Evolutionary conservation across 768 basidiomycete species (phyloP), one percentile per base, ranked within the genome.

Genomic region (Dentipellis fragilis): DNA sequence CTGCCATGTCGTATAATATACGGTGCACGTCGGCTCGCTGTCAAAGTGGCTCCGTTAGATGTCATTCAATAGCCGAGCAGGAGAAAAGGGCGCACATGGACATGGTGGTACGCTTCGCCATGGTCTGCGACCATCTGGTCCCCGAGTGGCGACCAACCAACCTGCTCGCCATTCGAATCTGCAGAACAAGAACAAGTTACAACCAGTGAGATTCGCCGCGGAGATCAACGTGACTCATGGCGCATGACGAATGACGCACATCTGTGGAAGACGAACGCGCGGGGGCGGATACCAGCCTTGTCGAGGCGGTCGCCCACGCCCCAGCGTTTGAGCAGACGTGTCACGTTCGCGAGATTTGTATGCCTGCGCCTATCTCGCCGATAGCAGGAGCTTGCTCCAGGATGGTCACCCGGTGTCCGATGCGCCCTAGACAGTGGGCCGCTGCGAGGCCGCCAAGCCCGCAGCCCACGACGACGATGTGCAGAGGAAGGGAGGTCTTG

Each of bases 281-380:
- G 64, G 0, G 78, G 78, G 38, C 68, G 62, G 22, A 79, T 74
- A 0, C 66, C 66, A 2, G 73, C 45, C 49, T 69, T 59, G 5
- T 71, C 64, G 7, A 81, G 65, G 29, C 70, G 66, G 1, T 75
- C 68, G 0, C 66, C 70, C n/a, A 80, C 69, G 16, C 80, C 80
- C 79, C 80, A 81, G 1, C 76, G 69, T 37, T 74, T 68, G 51
- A 81, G 66, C 10, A 80, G 69, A n/a, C 74, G 67, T 17, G 68
- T 71, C 14, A 78, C 45, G 59, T 79, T 78, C 17, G 68, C 23
- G 62, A 54, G 1, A 77, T 62, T 62, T 80, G 79, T 37, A 81
- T 80, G 10, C 79, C 79, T 3, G 79, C 79, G 2, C 80, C 78
- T 6, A 77, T 71, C 55, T 79, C 77, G 1, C 75, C 59, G 12